These are phyloP conservation scores for Pleurotus cornucopiae DNA, from an alignment of 768 basidiomycete genomes.

Conservation along the genomic window DNA sequence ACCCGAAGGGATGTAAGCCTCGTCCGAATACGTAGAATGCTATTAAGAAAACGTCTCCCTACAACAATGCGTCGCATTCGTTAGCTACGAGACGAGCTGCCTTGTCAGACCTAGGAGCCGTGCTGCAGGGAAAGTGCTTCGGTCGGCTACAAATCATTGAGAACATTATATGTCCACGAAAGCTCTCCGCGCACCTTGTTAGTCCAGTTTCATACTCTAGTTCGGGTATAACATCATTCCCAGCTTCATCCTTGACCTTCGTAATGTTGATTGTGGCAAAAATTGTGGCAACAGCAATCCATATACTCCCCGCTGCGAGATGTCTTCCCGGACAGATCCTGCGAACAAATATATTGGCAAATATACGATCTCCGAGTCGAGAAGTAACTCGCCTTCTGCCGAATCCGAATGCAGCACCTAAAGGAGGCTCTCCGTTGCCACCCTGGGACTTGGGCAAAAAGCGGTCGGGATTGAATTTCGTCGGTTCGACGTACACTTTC, in stretches of 20 bases:
- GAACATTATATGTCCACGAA: too few relatives aligned
- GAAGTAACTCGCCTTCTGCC: conserved; percentile 2
- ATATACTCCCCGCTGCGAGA: conserved; percentile 44
- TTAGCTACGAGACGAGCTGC: too few relatives aligned
- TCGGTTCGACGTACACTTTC: conserved; percentile 20
- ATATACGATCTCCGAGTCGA: not conserved
- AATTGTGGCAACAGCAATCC: conserved; percentile 39
- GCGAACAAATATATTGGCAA: not conserved
- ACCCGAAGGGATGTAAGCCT: too few relatives aligned
- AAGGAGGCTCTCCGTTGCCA: conserved; percentile 20
- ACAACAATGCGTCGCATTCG: too few relatives aligned
- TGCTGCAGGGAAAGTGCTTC: too few relatives aligned
- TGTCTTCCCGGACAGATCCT: conserved; percentile 54
- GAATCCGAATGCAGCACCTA: conserved; percentile 21
- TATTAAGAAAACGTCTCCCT: too few relatives aligned
- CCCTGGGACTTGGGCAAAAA: conserved; percentile 18
- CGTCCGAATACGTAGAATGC: too few relatives aligned
- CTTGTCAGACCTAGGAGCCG: too few relatives aligned
- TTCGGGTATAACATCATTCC: conserved; percentile 32
- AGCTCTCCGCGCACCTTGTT: conserved; percentile 26
- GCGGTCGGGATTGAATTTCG: conserved; percentile 21
- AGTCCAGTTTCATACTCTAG: conserved; percentile 38
- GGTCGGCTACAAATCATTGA: too few relatives aligned
- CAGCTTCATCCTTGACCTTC: conserved; percentile 34
- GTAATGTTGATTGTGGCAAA: conserved; percentile 41